phyloP scores from a whole-genome alignment of 2,329 filamentous ascomycete species.

The Zopfia rhizophila region DNA sequence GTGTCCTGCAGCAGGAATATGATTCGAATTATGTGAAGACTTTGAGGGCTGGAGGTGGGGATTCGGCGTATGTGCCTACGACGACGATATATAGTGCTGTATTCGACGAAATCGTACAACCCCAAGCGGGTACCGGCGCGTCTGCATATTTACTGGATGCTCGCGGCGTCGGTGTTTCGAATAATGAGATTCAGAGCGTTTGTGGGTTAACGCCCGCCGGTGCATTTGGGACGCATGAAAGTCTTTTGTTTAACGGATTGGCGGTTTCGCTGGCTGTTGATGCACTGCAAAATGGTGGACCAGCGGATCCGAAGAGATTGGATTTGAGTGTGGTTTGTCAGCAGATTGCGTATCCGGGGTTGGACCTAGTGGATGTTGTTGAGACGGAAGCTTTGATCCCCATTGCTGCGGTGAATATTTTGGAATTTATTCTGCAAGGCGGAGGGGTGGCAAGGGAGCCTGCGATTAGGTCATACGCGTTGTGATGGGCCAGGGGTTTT shows the following conservation, averaged over 20 bases:
- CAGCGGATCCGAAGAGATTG: slow-evolving; percentile 53
- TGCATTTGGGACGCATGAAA: slow-evolving; percentile 62
- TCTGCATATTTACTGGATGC: slow-evolving; percentile 59
- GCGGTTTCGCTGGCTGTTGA: slow-evolving; percentile 58
- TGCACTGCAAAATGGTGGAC: slow-evolving; percentile 61
- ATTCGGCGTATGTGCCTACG: slow-evolving; percentile 65
- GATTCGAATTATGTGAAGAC: slow-evolving; percentile 56
- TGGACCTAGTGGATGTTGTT: slow-evolving; percentile 59
- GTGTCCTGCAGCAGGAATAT: slow-evolving; percentile 61
- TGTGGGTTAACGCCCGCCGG: slow-evolving; percentile 56
- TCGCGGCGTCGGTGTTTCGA: slow-evolving; percentile 60
- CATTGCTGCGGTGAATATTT: slow-evolving; percentile 49
- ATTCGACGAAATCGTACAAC: slow-evolving; percentile 64
- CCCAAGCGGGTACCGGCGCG: slow-evolving; percentile 58
- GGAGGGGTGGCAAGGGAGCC: slow-evolving; percentile 54
- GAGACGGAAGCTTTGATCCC: slow-evolving; percentile 56
- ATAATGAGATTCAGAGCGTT: slow-evolving; percentile 60
- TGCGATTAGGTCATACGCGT: slow-evolving; percentile 53
- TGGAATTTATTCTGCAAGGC: slow-evolving; percentile 29
- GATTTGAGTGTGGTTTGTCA: slow-evolving; percentile 55
- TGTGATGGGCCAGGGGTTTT: slow-evolving; percentile 9
- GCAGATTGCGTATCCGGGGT: slow-evolving; percentile 48
- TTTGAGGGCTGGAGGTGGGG: slow-evolving; percentile 58
- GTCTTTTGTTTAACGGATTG: slow-evolving; percentile 62
- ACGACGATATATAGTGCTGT: slow-evolving; percentile 63